Percentiles rank a stretch among this genome's conserved stretches.
phyloP scores from a whole-genome alignment of 192 early-diverging fungal genomes.

The Diversispora epigaea region DNA sequence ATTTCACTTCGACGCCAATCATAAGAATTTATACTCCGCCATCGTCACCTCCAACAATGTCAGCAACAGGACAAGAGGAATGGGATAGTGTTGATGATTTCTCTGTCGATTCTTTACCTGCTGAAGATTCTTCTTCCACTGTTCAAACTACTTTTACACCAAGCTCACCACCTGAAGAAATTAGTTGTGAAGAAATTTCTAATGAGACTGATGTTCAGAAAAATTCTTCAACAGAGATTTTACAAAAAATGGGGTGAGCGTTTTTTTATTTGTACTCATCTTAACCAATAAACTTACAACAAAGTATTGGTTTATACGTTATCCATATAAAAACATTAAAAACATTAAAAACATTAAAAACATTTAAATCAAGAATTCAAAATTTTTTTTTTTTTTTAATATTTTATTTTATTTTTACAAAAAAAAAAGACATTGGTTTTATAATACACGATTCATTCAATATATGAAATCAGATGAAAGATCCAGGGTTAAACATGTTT shows the following conservation, averaged over 20 bases:
- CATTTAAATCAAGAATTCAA: not conserved
- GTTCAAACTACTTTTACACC: constrained; percentile 22
- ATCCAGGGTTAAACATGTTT: constrained; percentile 36
- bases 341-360: not conserved
- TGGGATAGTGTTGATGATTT: constrained; percentile 32
- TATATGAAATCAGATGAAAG: constrained; percentile 44
- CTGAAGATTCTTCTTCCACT: constrained; percentile 26
- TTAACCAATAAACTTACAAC: not conserved
- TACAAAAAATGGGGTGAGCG: constrained; percentile 33
- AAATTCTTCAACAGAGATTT: constrained; percentile 14
- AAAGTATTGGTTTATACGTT: not conserved
- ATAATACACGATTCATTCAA: constrained; percentile 44
- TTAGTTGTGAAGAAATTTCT: constrained; percentile 18
- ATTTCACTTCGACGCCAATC: constrained; percentile 2
- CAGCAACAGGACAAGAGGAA: constrained; percentile 24
- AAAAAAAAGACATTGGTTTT: constrained; percentile 41
- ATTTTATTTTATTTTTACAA: not conserved
- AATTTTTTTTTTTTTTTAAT: not conserved
- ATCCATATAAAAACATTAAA: not conserved
- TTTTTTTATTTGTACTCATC: not conserved
- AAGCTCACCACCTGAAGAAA: constrained; percentile 27
- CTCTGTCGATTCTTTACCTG: constrained; percentile 24
- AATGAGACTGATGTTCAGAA: constrained; percentile 3
- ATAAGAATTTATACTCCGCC: constrained; percentile 22
- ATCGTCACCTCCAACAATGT: constrained; percentile 10